Base-by-base conservation (phyloP, 176 grass and related monocot genomes). In the Metroxylon sagu region DNA sequence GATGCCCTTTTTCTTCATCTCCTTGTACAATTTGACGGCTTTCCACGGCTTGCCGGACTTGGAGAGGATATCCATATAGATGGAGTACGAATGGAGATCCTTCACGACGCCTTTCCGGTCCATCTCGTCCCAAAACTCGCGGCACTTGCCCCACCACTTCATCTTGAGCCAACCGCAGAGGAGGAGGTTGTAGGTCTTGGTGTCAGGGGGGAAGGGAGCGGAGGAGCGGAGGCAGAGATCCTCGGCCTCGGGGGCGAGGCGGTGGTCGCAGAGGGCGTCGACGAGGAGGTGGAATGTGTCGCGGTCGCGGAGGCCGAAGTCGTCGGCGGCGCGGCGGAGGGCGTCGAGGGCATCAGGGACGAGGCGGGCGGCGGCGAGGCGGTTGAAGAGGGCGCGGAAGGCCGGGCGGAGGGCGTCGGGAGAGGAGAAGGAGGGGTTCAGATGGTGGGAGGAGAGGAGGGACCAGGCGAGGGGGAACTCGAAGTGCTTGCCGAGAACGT, bases 21-120 rank as follows among this genome's bases (percentile, higher is more conserved):
- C 87, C 73, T 78, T 97, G 78, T 77, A 97, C 52, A 97, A 6
- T 53, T 85, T 85, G 74, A 88, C 62, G 18, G 93, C 78, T 63
- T 91, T 87, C 84, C 81, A 91, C 2, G 93, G 93, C 23, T 97
- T 97, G 4, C 87, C 84, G 0, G 80, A 79, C 75, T 97, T 97
- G 50, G 75, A 62, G 25, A 88, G 78, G 26, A 70, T 75, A 29
- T 88, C 88, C 93, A 91, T 91, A 73, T 97, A 97, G 63, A 97
- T 85, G 56, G 92, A 74, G 74, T 97, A 91, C 28, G 92, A 97
- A 50, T 97, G 87, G 51, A 97, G 75, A 52, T 97, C 92, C 77
- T 97, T 91, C 49, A 70, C 54, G 16, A 97, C 72, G 18, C 84
- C 52, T 21, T 68, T 68, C 6, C 48, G 66, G 75, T 97, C 87